These are phyloP conservation scores for Agaricus subrufescens DNA, from an alignment of 768 basidiomycete genomes.

Conservation along the genomic window DNA sequence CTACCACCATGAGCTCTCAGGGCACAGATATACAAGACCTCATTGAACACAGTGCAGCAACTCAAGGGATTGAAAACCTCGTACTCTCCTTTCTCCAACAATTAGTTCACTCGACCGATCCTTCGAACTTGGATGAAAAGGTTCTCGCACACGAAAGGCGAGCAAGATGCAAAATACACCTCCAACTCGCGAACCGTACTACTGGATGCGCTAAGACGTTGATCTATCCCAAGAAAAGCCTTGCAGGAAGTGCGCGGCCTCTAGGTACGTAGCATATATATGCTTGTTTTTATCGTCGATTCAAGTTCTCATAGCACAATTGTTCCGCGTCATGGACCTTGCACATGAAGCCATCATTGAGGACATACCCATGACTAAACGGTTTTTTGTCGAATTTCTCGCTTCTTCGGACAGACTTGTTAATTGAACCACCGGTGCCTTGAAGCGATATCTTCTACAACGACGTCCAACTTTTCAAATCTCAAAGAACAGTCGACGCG, in stretches of 20 bases:
- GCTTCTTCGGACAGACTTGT: conserved; percentile 1
- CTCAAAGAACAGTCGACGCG: conserved; percentile 73
- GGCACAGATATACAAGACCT: not conserved
- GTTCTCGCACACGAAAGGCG: conserved; percentile 1
- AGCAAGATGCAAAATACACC: conserved; percentile 22
- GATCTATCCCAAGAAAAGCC: conserved; percentile 30
- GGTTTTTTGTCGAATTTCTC: conserved; percentile 28
- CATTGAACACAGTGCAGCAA: not conserved
- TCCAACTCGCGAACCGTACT: conserved; percentile 30
- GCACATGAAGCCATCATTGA: conserved; percentile 63
- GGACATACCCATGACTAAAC: conserved; percentile 57
- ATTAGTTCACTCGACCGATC: conserved; percentile 17
- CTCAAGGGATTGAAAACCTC: conserved; percentile 28
- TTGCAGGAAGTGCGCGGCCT: conserved; percentile 31
- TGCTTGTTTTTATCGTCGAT: conserved; percentile 1
- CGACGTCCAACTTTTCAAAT: conserved; percentile 73
- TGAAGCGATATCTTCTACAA: conserved; percentile 84
- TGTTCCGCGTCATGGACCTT: conserved; percentile 61
- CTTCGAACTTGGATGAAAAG: conserved; percentile 8
- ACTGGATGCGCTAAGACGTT: conserved; percentile 20
- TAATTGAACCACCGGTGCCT: not conserved
- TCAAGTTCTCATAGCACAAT: conserved; percentile 44
- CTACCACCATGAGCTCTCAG: not conserved
- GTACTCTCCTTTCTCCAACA: conserved; percentile 32
- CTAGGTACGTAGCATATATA: conserved; percentile 28